These are phyloP conservation scores for Dothideomycetes sp. DNA, from an alignment of 2,329 filamentous ascomycete species.

Conservation along the genomic window DNA sequence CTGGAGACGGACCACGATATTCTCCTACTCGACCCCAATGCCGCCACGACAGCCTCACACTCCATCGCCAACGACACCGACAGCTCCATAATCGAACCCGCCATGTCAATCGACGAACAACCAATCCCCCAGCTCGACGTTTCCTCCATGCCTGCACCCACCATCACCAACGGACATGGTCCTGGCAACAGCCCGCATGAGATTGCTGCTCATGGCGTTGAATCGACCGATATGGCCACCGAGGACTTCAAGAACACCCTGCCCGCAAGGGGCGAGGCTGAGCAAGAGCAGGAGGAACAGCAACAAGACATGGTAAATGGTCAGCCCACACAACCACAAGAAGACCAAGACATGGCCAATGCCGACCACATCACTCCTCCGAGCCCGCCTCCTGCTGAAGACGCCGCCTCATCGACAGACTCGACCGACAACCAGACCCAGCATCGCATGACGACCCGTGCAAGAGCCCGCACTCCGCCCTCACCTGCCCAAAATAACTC, in stretches of 20 bases:
- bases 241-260: too few species aligned
- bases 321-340: too few species aligned
- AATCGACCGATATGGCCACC: neutral
- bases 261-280: too few species aligned
- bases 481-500: constrained; percentile 16
- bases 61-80: neutral
- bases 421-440: constrained; percentile 11
- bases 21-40: constrained; percentile 17
- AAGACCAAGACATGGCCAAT: neutral
- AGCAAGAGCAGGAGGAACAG: neutral
- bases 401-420: constrained; percentile 1
- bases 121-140: too few species aligned
- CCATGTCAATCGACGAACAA: neutral
- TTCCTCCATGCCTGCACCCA: too few species aligned
- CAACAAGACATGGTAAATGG: neutral
- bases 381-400: too few species aligned
- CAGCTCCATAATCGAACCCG: neutral
- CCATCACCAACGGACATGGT: constrained; percentile 1
- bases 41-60: neutral
- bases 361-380: neutral
- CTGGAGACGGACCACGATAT: constrained; percentile 41
- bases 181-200: neutral
- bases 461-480: constrained; percentile 36
- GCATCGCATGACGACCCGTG: constrained; percentile 45
- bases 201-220: neutral